Evolutionary conservation across 345 rosid genomes (phyloP), one percentile per base, ranked within the genome.

Genomic region (Eucalyptus dawsonii): DNA sequence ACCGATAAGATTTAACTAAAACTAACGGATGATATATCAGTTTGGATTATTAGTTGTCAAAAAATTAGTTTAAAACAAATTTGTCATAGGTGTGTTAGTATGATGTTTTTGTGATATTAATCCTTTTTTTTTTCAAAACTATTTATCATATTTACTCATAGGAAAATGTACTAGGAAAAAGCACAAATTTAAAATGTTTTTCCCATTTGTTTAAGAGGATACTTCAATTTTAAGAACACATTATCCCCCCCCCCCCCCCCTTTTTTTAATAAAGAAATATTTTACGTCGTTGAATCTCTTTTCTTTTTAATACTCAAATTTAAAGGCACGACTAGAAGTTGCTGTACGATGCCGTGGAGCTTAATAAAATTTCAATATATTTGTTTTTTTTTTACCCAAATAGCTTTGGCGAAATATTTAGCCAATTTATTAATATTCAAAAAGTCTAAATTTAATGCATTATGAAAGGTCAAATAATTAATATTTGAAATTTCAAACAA

Each of bases 11-110:
- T 53, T 19, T 53, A 53, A 53, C 2, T 0, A 0, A 53, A 53
- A 53, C 24, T 53, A 53, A 19, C 0, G 5, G 24, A 19, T 0
- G 5, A 53, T 53, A 53, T 53, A 19, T 1, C 0, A 0, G 10
- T 53, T 53, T 19, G 58, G 24, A 53, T 19, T 53, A 53, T 53
- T 53, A 53, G 58, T 53, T 19, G 58, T 53, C 58, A 19, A 53
- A 19, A 53, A 53, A 53, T 53, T 53, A 53, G 24, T 53, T 53
- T 19, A 53, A 8, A 53, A 53, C 24, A 53, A 53, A 53, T 19
- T 53, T 53, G 11, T 53, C 58, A 53, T 53, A 53, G 24, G 58
- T 53, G 56, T 53, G 24, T 53, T 53, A 8, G 58, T 53, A 8
- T 8, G 2, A 53, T 19, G 24, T 53, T 53, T 53, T 53, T 53